A percentile compares a stretch with the other conserved stretches of the same genome.
These are phyloP conservation scores for Pulveroboletus sp. DNA, from an alignment of 768 basidiomycete species.

Conservation along the genomic window DNA sequence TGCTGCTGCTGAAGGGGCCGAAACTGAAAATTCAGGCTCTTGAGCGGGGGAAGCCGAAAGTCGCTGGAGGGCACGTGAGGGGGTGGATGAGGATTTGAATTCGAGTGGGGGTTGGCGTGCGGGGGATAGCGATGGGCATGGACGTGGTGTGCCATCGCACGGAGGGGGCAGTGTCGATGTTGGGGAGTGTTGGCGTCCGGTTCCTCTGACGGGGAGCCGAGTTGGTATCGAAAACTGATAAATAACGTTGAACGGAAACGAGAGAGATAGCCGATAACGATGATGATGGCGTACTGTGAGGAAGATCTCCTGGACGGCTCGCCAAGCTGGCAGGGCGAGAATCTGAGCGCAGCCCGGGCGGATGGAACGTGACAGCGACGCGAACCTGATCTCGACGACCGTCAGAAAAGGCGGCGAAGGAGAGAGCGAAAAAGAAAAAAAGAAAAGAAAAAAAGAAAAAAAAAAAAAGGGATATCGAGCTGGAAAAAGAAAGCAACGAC, in stretches of 20 bases:
- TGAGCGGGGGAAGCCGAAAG: conserved; percentile 65
- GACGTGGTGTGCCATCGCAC: conserved; percentile 33
- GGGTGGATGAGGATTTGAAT: conserved; percentile 21
- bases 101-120: conserved; percentile 10
- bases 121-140: conserved; percentile 19
- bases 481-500: conserved; percentile 17
- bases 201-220: neutral
- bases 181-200: no score
- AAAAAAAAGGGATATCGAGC: conserved; percentile 5
- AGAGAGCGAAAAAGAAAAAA: neutral
- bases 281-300: conserved; percentile 9
- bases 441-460: conserved; percentile 7
- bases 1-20: conserved; percentile 30
- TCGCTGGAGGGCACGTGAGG: conserved; percentile 38
- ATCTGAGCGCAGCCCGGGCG: conserved; percentile 1
- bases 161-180: neutral
- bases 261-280: conserved; percentile 17
- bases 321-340: neutral
- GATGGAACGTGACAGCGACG: neutral
- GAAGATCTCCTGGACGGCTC: conserved; percentile 12
- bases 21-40: conserved; percentile 63
- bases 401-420: neutral
- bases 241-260: conserved; percentile 13
- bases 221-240: neutral
- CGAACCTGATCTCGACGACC: neutral